Percentiles rank a stretch among this genome's conserved stretches.
phyloP scores from a whole-genome alignment of 352 stramenopile species.

The Pythium sukuiense region DNA sequence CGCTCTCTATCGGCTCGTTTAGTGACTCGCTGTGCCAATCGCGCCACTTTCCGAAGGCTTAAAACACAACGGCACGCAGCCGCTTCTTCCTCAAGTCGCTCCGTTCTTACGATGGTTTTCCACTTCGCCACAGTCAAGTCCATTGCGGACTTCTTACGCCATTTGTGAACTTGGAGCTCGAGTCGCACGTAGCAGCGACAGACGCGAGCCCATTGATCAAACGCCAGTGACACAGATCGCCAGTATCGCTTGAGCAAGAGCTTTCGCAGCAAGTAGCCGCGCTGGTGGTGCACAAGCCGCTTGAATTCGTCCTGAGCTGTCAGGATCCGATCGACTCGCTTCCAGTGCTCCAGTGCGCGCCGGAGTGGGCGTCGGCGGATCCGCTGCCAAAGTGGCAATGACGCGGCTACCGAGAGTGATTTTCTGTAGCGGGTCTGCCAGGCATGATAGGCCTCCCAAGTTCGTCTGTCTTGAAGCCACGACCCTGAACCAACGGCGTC shows the following conservation, averaged over 20 bases:
- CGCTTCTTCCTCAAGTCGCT: conserved; percentile 16
- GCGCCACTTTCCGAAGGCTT: background rate
- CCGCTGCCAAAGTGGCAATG: conserved; percentile 6
- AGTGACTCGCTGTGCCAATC: background rate
- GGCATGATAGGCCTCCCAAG: background rate
- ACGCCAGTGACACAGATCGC: conserved; percentile 1
- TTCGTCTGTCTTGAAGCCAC: background rate
- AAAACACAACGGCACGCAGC: conserved; percentile 11
- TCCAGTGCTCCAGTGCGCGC: background rate
- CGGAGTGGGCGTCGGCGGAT: background rate
- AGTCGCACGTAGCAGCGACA: conserved; percentile 5
- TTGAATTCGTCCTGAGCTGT: background rate
- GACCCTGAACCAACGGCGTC: background rate
- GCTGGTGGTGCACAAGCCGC: conserved; percentile 7
- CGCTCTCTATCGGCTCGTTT: background rate
- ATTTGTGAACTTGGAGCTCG: background rate
- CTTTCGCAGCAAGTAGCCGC: conserved; percentile 17
- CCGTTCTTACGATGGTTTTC: background rate
- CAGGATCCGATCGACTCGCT: background rate
- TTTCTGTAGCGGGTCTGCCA: background rate
- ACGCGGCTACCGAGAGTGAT: background rate
- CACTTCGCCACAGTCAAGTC: background rate
- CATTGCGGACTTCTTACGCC: background rate
- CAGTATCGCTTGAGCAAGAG: conserved; percentile 10
- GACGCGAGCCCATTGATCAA: background rate